Percentiles rank a stretch among this genome's conserved stretches.
Conservation (phyloP, 352 stramenopile species). For the Pythium chondricola region DNA sequence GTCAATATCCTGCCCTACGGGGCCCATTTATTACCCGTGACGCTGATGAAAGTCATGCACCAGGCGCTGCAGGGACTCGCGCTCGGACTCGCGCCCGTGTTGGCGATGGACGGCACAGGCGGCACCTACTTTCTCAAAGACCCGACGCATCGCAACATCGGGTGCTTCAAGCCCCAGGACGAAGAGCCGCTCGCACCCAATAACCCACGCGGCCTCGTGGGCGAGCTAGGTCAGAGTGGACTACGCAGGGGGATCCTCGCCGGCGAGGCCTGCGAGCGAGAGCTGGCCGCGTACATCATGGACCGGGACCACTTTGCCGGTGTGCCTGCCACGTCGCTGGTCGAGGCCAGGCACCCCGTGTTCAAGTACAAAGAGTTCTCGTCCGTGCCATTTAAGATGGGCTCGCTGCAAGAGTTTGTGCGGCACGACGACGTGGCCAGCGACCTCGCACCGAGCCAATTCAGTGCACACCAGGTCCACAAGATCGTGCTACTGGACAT, state of each 20-base stretch:
- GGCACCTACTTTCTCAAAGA: conserved; percentile 98
- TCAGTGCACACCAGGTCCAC: conserved; percentile 91
- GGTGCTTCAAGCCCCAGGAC: conserved; percentile 98
- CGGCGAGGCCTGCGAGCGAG: conserved; percentile 94
- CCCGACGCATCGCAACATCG: conserved; percentile 89
- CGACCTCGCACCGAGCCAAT: conserved; percentile 89
- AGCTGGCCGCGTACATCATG: conserved; percentile 96
- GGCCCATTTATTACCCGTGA: conserved; percentile 59
- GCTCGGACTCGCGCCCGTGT: conserved; percentile 86
- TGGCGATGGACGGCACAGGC: conserved; percentile 95
- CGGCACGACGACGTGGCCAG: conserved; percentile 92
- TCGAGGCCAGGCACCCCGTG: conserved; percentile 65
- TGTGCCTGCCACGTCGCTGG: conserved; percentile 72
- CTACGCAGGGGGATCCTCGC: conserved; percentile 91
- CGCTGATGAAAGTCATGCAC: conserved; percentile 82
- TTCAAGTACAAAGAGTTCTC: conserved; percentile 64
- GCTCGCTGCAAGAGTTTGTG: conserved; percentile 97
- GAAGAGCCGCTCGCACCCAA: conserved; percentile 98
- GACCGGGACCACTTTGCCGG: conserved; percentile 87
- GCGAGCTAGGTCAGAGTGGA: conserved; percentile 64
- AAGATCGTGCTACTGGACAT: conserved; percentile 99
- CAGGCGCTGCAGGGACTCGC: conserved; percentile 87
- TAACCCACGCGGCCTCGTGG: conserved; percentile 94
- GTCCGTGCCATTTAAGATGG: conserved; percentile 87
- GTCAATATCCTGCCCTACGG: conserved; percentile 79